A percentile compares a stretch with the other conserved stretches of the same genome.
Conservation (phyloP, 106 monocot species). For the Narthecium ossifragum region DNA sequence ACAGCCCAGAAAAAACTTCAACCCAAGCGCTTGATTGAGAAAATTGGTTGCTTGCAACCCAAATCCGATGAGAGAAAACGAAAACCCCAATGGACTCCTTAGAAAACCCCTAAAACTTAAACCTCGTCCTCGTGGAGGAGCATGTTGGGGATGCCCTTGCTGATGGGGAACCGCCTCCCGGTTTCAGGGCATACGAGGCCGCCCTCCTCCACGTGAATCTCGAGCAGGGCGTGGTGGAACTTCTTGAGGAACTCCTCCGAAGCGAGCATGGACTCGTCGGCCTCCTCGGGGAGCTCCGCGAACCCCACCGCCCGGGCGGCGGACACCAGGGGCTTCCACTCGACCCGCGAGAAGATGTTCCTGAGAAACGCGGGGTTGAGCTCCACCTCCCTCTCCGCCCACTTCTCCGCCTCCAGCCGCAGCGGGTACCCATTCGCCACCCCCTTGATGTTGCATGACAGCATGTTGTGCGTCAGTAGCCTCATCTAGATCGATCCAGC, state of each 20-base stretch:
- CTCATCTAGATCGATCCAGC: no score
- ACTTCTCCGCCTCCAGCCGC: conserved; percentile 50
- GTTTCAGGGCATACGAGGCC: conserved; percentile 88
- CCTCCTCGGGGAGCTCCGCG: conserved; percentile 56
- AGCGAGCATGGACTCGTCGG: conserved; percentile 28
- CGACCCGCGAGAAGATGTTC: conserved; percentile 64
- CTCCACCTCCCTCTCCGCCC: conserved; percentile 61
- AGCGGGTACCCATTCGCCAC: conserved; percentile 84
- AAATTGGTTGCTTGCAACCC: no score
- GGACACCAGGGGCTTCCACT: conserved; percentile 65
- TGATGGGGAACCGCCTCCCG: conserved; percentile 69
- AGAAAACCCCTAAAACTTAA: conserved; percentile 14
- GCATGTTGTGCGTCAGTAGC: conserved; percentile 96
- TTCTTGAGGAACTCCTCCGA: conserved; percentile 63
- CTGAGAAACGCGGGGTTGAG: conserved; percentile 87
- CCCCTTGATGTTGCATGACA: conserved; percentile 85
- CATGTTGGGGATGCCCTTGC: conserved; percentile 95
- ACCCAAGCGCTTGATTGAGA: no score
- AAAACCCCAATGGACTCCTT: background rate
- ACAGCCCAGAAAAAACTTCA: background rate
- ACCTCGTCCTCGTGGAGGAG: conserved; percentile 96
- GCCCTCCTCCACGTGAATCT: conserved; percentile 87
- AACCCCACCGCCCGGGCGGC: conserved; percentile 43
- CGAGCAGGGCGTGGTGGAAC: conserved; percentile 85
- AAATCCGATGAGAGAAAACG: background rate